A percentile compares a stretch with the other conserved stretches of the same genome.
Conservation (phyloP, 2,329 filamentous ascomycete species). For the Orbilia brochopaga region DNA sequence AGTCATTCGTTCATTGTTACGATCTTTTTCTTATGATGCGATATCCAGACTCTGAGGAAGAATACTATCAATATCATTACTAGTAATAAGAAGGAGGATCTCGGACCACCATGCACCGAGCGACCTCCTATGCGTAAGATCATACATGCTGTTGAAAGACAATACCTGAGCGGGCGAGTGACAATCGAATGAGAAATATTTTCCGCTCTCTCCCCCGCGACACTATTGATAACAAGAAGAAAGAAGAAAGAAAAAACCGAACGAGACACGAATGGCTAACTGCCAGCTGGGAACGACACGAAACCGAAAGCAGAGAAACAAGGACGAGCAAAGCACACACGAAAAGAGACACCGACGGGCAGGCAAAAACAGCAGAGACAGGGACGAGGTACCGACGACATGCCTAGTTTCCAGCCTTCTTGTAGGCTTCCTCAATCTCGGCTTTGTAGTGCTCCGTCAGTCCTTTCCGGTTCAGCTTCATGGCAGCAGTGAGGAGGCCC, state of each 20-base stretch:
- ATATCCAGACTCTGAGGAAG: too few species aligned
- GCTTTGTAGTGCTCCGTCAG: slow-evolving; percentile 69
- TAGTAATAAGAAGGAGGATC: slow-evolving; percentile 8
- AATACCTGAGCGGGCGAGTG: too few species aligned
- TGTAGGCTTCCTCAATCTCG: slow-evolving; percentile 68
- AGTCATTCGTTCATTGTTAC: too few species aligned
- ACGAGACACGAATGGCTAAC: slow-evolving; percentile 3
- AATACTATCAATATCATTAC: not conserved
- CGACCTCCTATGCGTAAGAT: not conserved
- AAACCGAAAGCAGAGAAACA: slow-evolving; percentile 13
- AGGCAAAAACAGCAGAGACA: not conserved
- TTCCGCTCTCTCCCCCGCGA: not conserved
- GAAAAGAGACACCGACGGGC: slow-evolving; percentile 5
- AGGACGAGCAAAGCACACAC: slow-evolving; percentile 5
- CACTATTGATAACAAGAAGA: not conserved
- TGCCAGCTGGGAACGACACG: slow-evolving; percentile 7
- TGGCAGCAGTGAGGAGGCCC: slow-evolving; percentile 71
- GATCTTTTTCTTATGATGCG: too few species aligned
- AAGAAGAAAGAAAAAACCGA: slow-evolving; percentile 8
- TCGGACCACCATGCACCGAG: not conserved
- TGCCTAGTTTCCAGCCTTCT: slow-evolving; percentile 48
- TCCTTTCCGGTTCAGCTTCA: slow-evolving; percentile 74
- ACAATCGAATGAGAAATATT: not conserved
- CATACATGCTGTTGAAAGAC: not conserved
- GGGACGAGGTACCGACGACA: not conserved